These are phyloP conservation scores for Calonectria pauciramosa DNA, from an alignment of 2,329 filamentous ascomycete species.

Conservation along the genomic window DNA sequence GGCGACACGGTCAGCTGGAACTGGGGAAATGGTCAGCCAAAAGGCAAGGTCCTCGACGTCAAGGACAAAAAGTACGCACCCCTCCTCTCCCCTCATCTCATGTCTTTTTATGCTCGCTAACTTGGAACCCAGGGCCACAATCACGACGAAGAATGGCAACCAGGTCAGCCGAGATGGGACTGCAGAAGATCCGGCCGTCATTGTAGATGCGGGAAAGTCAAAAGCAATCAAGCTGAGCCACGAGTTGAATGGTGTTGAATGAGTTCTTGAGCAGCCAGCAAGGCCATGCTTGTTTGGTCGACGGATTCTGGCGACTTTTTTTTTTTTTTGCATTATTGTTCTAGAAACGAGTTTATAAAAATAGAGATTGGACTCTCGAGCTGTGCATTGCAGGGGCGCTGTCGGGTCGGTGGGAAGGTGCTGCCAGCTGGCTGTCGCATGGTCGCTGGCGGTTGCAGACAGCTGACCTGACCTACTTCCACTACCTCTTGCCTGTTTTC, in stretches of 20 bases:
- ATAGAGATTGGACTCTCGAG: too few species aligned
- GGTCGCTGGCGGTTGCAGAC: too few species aligned
- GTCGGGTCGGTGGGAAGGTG: too few species aligned
- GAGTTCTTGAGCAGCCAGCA: not conserved
- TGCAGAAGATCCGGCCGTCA: constrained; percentile 57
- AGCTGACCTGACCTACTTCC: too few species aligned
- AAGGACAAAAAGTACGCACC: constrained; percentile 56
- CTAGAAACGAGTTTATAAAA: too few species aligned
- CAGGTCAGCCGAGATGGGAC: constrained; percentile 56
- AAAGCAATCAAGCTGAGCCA: constrained; percentile 58
- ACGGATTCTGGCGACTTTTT: not conserved
- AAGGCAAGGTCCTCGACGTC: constrained; percentile 60
- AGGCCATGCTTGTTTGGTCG: not conserved
- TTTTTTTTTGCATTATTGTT: not conserved
- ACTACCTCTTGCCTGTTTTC: too few species aligned
- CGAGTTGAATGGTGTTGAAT: constrained; percentile 50
- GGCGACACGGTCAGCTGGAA: constrained; percentile 63
- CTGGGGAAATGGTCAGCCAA: constrained; percentile 58
- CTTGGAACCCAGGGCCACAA: constrained; percentile 28
- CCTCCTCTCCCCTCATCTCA: not conserved
- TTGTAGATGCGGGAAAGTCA: constrained; percentile 58
- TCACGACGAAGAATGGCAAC: constrained; percentile 58
- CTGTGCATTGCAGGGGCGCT: too few species aligned
- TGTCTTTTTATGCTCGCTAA: not conserved
- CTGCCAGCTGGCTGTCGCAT: too few species aligned